These are phyloP conservation scores for Letharia lupina DNA, from an alignment of 495 filamentous ascomycete genomes.

Conservation along the genomic window DNA sequence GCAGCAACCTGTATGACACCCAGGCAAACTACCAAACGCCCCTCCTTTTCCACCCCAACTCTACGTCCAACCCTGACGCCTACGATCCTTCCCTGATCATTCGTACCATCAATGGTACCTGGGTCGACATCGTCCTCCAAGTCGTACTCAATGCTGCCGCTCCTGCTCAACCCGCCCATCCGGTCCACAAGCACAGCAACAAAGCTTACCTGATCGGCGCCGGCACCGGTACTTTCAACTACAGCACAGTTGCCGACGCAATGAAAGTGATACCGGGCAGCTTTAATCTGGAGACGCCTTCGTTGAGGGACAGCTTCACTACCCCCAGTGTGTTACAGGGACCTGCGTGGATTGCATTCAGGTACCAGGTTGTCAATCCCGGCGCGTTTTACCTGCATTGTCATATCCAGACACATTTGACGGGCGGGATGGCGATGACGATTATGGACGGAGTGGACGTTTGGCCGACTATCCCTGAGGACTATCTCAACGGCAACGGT, in stretches of 20 bases:
- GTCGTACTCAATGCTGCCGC: conserved; percentile 4
- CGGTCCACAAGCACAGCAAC: conserved; percentile 57
- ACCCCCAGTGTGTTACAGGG: conserved; percentile 28
- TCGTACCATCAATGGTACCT: conserved; percentile 20
- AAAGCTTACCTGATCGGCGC: conserved; percentile 49
- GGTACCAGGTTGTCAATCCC: conserved; percentile 52
- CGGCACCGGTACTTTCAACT: conserved; percentile 43
- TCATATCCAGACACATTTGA: conserved; percentile 50
- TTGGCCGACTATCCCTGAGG: conserved; percentile 35
- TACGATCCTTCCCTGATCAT: conserved; percentile 12
- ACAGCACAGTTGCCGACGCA: conserved; percentile 44
- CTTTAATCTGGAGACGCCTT: conserved; percentile 50
- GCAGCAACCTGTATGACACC: conserved; percentile 13
- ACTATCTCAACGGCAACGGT: conserved; percentile 2
- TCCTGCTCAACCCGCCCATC: conserved; percentile 36
- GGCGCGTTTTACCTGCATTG: conserved; percentile 54
- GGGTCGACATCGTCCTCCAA: conserved; percentile 23
- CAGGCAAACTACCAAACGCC: conserved; percentile 15
- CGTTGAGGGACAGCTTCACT: conserved; percentile 41
- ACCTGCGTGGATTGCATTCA: conserved; percentile 43
- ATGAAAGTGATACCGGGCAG: conserved; percentile 34
- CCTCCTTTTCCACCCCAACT: conserved; percentile 20
- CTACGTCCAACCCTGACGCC: not conserved
- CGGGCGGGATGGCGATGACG: conserved; percentile 48
- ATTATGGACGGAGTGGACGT: conserved; percentile 50